Evolutionary conservation across 1,139 yeast genomes (phyloP).

Genomic region (Taphrina communis): DNA sequence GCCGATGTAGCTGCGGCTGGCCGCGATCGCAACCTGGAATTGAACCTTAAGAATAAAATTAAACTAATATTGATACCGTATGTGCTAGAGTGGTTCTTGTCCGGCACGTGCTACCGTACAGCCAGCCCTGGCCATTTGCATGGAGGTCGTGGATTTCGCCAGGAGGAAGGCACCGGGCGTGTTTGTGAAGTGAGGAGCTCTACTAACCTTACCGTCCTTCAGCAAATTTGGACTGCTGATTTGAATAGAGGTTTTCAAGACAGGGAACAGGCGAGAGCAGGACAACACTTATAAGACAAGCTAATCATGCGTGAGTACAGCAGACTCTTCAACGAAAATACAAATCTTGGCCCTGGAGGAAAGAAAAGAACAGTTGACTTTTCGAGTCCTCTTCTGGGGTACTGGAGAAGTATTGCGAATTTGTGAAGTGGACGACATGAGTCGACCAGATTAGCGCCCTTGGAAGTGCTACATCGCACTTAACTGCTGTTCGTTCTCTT

Average conservation of each 20-base stretch:
- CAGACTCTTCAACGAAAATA: neutral
- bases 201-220: neutral
- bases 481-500: neutral
- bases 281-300: neutral
- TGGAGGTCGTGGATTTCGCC: too few species aligned
- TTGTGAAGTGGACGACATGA: neutral
- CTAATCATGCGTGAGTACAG: conserved; percentile 17
- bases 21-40: too few species aligned
- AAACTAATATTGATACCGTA: too few species aligned
- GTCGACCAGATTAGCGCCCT: neutral
- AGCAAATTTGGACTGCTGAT: conserved; percentile 19
- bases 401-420: neutral
- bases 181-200: conserved; percentile 4
- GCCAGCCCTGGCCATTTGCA: too few species aligned
- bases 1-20: too few species aligned
- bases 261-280: neutral
- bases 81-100: neutral
- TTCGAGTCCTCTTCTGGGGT: neutral
- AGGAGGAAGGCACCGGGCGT: neutral
- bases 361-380: neutral
- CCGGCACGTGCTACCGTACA: neutral
- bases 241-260: conserved; percentile 7
- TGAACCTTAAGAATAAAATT: too few species aligned
- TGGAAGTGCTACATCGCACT: neutral
- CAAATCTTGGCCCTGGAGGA: neutral